Base-by-base conservation (phyloP, 768 basidiomycete genomes). In the Xerocomellus amylosporus region DNA sequence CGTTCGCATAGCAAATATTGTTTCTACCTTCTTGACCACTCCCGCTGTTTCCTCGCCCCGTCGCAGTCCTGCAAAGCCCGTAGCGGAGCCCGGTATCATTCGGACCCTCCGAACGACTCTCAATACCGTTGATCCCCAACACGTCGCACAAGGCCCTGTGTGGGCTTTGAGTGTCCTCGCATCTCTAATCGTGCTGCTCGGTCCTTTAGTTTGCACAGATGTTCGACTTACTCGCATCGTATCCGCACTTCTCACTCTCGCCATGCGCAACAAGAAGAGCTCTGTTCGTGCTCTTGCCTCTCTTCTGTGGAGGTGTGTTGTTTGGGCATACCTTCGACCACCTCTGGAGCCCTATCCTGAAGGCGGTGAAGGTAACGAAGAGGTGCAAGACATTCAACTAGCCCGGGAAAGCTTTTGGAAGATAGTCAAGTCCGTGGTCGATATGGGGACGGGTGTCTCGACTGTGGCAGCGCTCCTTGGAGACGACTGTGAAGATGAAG, bases 131-230 rank as follows among this genome's bases (percentile, higher is more conserved):
- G 84, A 87, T 7, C 84, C 84, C 2, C 66, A 70, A 7, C 79
- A 85, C 56, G 79, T 79, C 8, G 86, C 88, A 1, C 85, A 90
- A 62, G 88, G 88, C 1, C 88, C 90, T 9, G 83, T 87, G 1
- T 92, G 90, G 90, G 85, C 80, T 5, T 73, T 89, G 49, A 80
- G 79, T 55, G 85, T 90, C 31, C 71, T 90, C 2, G 82, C 85
- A 0, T 76, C 77, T 55, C 71, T 91, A 48, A 75, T 88, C 43
- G 82, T 86, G 37, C 73, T 92, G n/a, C 75, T 88, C 3, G 81
- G 86, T 1, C 77, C 85, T 3, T 71, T 72, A 4, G 70, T 87
- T 22, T 81, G 71, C 54, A 73, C 74, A 36, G 74, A 81, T 51
- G 50, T 63, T 31, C 74, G 73, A 45, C 65, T 82, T 20, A 75